Base-by-base conservation (phyloP, 1,284 basidiomycete species). In the Vanrija pseudolonga region DNA sequence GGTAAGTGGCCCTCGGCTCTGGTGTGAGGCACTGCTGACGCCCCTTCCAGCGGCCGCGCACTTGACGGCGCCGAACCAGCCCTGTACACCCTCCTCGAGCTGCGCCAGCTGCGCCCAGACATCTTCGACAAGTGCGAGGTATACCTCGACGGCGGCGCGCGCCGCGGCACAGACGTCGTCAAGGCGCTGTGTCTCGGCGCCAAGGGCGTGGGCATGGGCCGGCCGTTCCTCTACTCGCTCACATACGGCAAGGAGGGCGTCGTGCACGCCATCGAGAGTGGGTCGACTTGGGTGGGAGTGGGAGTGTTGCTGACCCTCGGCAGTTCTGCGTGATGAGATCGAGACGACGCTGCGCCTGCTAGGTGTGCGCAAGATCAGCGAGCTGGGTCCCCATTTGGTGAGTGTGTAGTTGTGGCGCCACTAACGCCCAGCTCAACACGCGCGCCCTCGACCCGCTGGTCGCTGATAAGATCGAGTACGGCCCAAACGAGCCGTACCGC, bases 321-420 rank as follows among this genome's bases (percentile, higher is more conserved):
- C 28, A 39, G 39, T 45, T 32, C 20, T 46, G 24, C 41, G 56
- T 20, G 23, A 38, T 11, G 92, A 96, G 78, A 89, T 95, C 38
- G 72, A 85, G 41, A 85, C 84, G 3, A 85, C 83, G 0, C 90
- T 96, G 89, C 79, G 84, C 52, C 78, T 90, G 20, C 74, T 93
- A 3, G 92, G 92, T 38, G 89, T 85, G 17, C 81, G 80, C n/a
- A 83, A 77, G 45, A 74, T 95, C 12, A 64, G 67, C 48, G 69
- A 77, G 57, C 68, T 76, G 1, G 74, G 74, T 1, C 73, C 76
- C 0, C 72, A 77, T 50, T 54, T 76, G 42, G 70, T 74, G 48
- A 48, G 68, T n/a, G n/a, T n/a, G n/a, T 63, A 9, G 45, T 43
- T 22, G n/a, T 36, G 15, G 24, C 32, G 23, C 8, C 15, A 22